Evolutionary conservation across 2,329 filamentous ascomycete species (phyloP), one percentile per base, ranked within the genome.

Genomic region (Cordyceps cicadae): DNA sequence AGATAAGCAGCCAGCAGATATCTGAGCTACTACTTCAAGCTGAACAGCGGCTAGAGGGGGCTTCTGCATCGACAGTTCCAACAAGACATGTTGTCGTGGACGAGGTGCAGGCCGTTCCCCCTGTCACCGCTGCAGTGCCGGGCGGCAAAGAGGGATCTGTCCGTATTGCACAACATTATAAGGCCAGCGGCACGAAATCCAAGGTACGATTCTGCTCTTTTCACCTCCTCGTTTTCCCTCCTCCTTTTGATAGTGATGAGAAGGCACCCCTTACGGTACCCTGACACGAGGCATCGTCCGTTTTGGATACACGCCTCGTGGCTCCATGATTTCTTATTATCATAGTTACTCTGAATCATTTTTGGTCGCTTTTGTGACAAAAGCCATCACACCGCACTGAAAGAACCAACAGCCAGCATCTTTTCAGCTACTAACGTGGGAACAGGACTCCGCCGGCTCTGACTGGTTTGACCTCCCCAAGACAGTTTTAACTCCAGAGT

Each of bases 391-490:
- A 56, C 26, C 32, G 17, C 46, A 15, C 32, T 45, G 14, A 39
- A 17, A 26, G 37, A 24, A 21, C 6, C 32, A 15, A 34, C 12
- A 2, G 32, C 21, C 15, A 2, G 32, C 6, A 2, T 3, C n/a
- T 24, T 24, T 34, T 52, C 56, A 24, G 24, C 32, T 21, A 34
- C 53, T 61, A 51, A 61, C 59, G 34, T 12, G 3, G 5, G 19
- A 14, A 54, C 53, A 75, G 73, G 69, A 79, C 61, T 89, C 87
- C 63, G 89, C 92, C 55, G 94, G 93, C 50, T 75, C 86, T 17
- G 80, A 89, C 62, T 97, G 93, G 93, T 97, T 88, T 76, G 83
- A 95, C 67, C 80, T 99, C 59, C 92, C 92, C 6, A 87, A 87
- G 68, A 97, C 93, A 29, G 81, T 90, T 55, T 75, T 96, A 55